Conservation (phyloP, 768 basidiomycete species). For the Suillus ampliporus region DNA sequence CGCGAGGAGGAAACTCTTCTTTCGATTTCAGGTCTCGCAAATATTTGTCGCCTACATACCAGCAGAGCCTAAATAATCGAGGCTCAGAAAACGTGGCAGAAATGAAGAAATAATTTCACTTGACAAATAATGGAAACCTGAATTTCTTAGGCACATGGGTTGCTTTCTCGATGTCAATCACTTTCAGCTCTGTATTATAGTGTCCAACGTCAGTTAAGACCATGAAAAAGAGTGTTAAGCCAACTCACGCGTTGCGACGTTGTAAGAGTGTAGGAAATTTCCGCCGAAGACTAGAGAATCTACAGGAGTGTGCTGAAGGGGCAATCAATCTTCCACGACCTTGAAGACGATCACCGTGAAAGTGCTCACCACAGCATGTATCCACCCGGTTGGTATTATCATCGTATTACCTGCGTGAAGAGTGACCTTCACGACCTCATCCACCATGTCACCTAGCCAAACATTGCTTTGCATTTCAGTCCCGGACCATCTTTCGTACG, state of each 20-base stretch:
- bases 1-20: constrained; percentile 57
- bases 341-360: not conserved
- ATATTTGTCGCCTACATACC: constrained; percentile 89
- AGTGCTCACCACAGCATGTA: constrained; percentile 88
- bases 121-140: constrained; percentile 82
- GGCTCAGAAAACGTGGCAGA: constrained; percentile 15
- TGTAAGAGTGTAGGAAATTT: constrained; percentile 95
- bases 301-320: constrained; percentile 77
- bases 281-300: constrained; percentile 97
- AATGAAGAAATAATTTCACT: constrained; percentile 47
- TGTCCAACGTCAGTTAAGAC: constrained; percentile 17
- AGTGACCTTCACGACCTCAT: constrained; percentile 88
- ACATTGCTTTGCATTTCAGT: constrained; percentile 85
- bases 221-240: constrained; percentile 6
- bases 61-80: constrained; percentile 66
- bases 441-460: constrained; percentile 94
- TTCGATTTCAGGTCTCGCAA: constrained; percentile 70
- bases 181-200: constrained; percentile 68
- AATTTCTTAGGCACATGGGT: constrained; percentile 95
- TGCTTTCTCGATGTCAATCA: constrained; percentile 89
- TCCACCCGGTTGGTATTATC: constrained; percentile 97
- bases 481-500: constrained; percentile 94
- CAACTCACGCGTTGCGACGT: constrained; percentile 80
- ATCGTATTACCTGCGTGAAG: constrained; percentile 82
- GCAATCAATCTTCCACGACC: constrained; percentile 13